A percentile compares a stretch with the other conserved stretches of the same genome.
Conservation (phyloP, 2,329 filamentous ascomycete genomes). For the Fusarium sp. region DNA sequence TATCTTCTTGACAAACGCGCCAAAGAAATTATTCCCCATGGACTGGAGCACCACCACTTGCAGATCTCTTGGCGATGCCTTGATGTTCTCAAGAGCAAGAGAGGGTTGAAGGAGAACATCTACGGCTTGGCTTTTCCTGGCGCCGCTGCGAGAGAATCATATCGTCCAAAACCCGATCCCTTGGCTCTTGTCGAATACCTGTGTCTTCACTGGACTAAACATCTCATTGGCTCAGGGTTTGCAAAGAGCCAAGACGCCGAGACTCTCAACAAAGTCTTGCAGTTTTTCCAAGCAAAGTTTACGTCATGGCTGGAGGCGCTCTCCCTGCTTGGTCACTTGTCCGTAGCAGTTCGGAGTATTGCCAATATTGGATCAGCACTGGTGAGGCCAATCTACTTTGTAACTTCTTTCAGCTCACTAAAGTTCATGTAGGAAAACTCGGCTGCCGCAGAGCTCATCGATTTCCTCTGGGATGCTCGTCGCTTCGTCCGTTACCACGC, state of each 20-base stretch:
- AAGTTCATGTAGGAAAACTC: too few relatives aligned
- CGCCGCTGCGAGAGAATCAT: too few relatives aligned
- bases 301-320: slow-evolving; percentile 59
- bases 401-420: too few relatives aligned
- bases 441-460: background rate
- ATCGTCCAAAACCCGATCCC: slow-evolving; percentile 21
- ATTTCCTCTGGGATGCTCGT: background rate
- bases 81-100: slow-evolving; percentile 39
- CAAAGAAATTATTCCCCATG: background rate
- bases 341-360: background rate
- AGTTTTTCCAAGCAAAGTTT: background rate
- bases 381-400: background rate
- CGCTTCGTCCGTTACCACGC: background rate
- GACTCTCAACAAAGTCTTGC: background rate
- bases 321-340: slow-evolving; percentile 48
- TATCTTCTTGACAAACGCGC: slow-evolving; percentile 41
- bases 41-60: slow-evolving; percentile 43
- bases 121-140: slow-evolving; percentile 43
- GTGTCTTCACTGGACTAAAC: slow-evolving; percentile 36
- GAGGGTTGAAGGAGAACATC: slow-evolving; percentile 46
- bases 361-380: background rate
- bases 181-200: slow-evolving; percentile 31
- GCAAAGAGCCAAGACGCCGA: too few relatives aligned
- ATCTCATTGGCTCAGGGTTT: too few relatives aligned
- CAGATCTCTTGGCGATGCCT: slow-evolving; percentile 51